These are phyloP conservation scores for Vaccinium corymbosum DNA, from an alignment of 148 eudicot species.

Conservation along the genomic window DNA sequence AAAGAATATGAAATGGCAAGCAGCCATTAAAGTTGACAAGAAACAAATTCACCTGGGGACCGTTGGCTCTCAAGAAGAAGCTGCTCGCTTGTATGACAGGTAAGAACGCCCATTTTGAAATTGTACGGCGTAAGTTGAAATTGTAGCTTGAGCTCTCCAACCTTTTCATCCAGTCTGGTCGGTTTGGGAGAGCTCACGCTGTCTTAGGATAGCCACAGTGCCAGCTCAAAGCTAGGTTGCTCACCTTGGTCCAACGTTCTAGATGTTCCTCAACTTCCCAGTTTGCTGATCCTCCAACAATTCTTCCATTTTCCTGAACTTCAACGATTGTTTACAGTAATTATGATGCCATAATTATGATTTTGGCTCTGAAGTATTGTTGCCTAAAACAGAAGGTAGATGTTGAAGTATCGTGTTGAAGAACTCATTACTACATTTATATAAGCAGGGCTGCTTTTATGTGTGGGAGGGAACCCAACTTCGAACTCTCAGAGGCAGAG, in stretches of 20 bases:
- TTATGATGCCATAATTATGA: neutral
- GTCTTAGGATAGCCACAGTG: neutral
- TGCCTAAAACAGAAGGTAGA: neutral
- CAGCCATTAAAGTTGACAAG: slow-evolving; percentile 94
- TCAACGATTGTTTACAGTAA: neutral
- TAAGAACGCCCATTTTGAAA: slow-evolving; percentile 12
- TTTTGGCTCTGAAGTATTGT: neutral
- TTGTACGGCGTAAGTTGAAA: neutral
- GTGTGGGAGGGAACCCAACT: slow-evolving; percentile 91
- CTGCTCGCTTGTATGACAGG: slow-evolving; percentile 94
- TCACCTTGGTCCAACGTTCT: neutral
- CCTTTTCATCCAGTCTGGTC: neutral
- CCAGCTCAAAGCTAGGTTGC: neutral
- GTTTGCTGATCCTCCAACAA: neutral
- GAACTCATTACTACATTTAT: neutral
- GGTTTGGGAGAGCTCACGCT: neutral
- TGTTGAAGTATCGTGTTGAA: neutral
- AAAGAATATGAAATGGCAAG: slow-evolving; percentile 96
- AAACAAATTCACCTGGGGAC: slow-evolving; percentile 96
- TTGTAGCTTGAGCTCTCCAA: neutral
- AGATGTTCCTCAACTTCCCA: neutral
- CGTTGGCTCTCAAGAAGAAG: slow-evolving; percentile 75
- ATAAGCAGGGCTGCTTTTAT: slow-evolving; percentile 81
- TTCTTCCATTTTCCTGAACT: neutral
- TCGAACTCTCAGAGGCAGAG: slow-evolving; percentile 68